Base-by-base conservation (phyloP, 495 filamentous ascomycete species). In the Neurospora sp. region DNA sequence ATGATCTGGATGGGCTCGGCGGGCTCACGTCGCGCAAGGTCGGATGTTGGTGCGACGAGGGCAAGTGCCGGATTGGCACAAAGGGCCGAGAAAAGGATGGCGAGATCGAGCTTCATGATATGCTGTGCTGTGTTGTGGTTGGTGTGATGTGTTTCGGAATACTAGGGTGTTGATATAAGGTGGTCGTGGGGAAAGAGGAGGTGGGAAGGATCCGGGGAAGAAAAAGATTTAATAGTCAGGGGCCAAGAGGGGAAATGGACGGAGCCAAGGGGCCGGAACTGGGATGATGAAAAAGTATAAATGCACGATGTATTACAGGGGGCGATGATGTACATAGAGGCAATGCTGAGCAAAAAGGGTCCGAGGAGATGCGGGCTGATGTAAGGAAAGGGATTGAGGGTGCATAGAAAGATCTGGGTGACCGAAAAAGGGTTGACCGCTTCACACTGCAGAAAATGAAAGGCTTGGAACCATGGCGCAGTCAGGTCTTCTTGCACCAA, bases 11-110 rank as follows among this genome's bases (percentile, higher is more conserved):
- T 39, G 41, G 75, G 74, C 20, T 81, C 75, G 69, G n/a, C 73
- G 72, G 27, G 77, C 79, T 70, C 81, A 23, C 18, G 75, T 77
- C 72, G 66, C 73, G 70, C 70, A 59, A 69, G 75, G 69, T 40
- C 62, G 27, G 71, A 35, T 12, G 42, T 20, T 69, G 62, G 16
- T 41, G 54, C n/a, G 39, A 74, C 37, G 35, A 38, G 44, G 39
- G 39, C 39, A 71, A 48, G 44, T 35, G 44, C 70, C 35, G 44
- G 39, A 71, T 71, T 71, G 70, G 10, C 35, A 37, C 38, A 31
- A 40, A 71, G 40, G 39, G 70, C 40, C 70, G 44, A 71, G 70
- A 73, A 40, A 73, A 73, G 69, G n/a, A 46, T 69, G 18, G 37
- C 20, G 12, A 73, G 41, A 37, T 44, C 20, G 35, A 54, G 31